A percentile compares a stretch with the other conserved stretches of the same genome.
These are phyloP conservation scores for Cladosporium sp. DNA, from an alignment of 2,329 filamentous ascomycete genomes.

Conservation along the genomic window DNA sequence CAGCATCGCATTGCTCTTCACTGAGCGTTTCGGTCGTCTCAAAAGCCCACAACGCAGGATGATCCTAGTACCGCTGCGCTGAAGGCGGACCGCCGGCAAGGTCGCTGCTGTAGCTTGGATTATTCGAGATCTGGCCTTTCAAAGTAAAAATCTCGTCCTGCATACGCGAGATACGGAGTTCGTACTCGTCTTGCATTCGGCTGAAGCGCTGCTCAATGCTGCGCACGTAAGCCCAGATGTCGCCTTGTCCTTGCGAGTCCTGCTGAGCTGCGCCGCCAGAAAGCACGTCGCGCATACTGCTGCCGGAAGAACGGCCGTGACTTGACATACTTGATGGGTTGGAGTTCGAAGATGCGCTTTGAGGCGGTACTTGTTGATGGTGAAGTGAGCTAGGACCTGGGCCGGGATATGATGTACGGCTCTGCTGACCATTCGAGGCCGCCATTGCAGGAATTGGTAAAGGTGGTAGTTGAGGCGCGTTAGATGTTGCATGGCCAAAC, in stretches of 20 bases:
- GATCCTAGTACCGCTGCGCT: slow-evolving; percentile 5
- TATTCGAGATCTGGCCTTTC: slow-evolving; percentile 25
- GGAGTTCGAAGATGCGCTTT: slow-evolving; percentile 27
- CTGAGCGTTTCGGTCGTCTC: too few species aligned
- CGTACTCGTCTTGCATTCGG: slow-evolving; percentile 45
- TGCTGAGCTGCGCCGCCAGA: slow-evolving; percentile 24
- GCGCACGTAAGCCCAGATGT: slow-evolving; percentile 69
- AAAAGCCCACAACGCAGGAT: neutral
- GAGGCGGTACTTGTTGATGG: slow-evolving; percentile 30
- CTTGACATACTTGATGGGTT: slow-evolving; percentile 49
- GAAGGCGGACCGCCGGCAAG: slow-evolving; percentile 16
- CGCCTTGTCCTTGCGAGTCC: slow-evolving; percentile 36
- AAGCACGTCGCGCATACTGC: slow-evolving; percentile 65
- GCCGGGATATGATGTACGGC: slow-evolving; percentile 2
- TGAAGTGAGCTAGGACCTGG: slow-evolving; percentile 36
- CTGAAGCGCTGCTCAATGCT: slow-evolving; percentile 55
- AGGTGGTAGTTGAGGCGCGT: slow-evolving; percentile 35
- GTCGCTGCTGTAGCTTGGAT: slow-evolving; percentile 28
- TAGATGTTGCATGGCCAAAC: neutral
- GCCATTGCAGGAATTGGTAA: slow-evolving; percentile 14
- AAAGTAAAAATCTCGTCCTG: slow-evolving; percentile 40
- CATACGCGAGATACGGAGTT: slow-evolving; percentile 39
- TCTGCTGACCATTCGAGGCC: neutral
- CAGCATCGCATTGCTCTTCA: too few species aligned
- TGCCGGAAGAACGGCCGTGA: slow-evolving; percentile 52